phyloP scores from a whole-genome alignment of 768 basidiomycete genomes.

The Russula brevipes region DNA sequence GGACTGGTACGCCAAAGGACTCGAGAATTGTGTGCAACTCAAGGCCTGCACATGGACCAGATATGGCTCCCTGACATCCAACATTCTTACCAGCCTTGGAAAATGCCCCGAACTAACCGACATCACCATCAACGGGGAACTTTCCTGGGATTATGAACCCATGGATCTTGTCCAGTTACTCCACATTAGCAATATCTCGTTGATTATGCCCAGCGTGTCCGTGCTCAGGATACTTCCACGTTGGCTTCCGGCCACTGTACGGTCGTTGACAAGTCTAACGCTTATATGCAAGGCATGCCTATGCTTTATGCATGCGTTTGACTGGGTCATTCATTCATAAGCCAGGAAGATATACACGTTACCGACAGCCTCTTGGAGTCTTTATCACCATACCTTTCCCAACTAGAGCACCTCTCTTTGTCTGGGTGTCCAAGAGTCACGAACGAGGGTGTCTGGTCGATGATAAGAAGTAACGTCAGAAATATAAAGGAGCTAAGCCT shows the following conservation, averaged over 20 bases:
- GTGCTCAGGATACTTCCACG: slow-evolving; percentile 46
- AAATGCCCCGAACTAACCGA: slow-evolving; percentile 42
- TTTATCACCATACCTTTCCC: slow-evolving; percentile 45
- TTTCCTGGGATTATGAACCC: slow-evolving; percentile 50
- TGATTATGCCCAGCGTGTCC: slow-evolving; percentile 67
- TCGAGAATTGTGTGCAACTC: slow-evolving; percentile 59
- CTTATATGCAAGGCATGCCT: slow-evolving; percentile 62
- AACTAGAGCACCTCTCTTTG: slow-evolving; percentile 54
- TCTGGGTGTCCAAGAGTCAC: slow-evolving; percentile 69
- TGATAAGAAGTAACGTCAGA: slow-evolving; percentile 41
- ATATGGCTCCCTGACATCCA: slow-evolving; percentile 63
- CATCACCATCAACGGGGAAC: slow-evolving; percentile 69
- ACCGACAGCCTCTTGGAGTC: slow-evolving; percentile 51
- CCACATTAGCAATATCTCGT: slow-evolving; percentile 49
- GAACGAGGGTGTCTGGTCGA: slow-evolving; percentile 49
- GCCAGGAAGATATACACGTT: slow-evolving; percentile 52
- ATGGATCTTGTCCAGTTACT: slow-evolving; percentile 45
- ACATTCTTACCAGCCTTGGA: slow-evolving; percentile 51
- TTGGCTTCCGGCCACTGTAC: slow-evolving; percentile 47
- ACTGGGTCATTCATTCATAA: not conserved
- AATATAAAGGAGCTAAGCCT: slow-evolving; percentile 54
- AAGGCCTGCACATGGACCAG: slow-evolving; percentile 72
- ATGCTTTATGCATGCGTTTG: not conserved
- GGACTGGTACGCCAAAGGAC: slow-evolving; percentile 42
- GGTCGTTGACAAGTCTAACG: slow-evolving; percentile 51